phyloP scores from a whole-genome alignment of 768 basidiomycete species.

The Tricholoma saponaceum region DNA sequence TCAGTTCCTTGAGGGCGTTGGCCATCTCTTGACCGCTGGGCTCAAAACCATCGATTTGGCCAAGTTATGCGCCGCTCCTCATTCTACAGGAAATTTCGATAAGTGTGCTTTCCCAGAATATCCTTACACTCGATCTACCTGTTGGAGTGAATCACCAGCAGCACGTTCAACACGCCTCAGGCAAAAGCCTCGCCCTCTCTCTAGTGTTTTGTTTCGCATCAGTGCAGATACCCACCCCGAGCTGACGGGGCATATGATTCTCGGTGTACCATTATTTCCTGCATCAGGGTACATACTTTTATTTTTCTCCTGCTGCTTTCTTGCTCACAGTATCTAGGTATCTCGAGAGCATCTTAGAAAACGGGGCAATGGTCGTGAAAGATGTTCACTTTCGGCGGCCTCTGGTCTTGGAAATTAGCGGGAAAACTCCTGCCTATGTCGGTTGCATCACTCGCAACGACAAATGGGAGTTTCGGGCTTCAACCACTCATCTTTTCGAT shows the following conservation, averaged over 20 bases:
- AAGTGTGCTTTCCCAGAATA: not conserved
- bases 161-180: constrained; percentile 5
- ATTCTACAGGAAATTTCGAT: not conserved
- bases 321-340: not conserved
- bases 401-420: not conserved
- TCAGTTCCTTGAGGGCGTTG: not conserved
- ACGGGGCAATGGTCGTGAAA: not conserved
- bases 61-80: not conserved
- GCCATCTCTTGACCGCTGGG: not conserved
- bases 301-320: not conserved
- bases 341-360: not conserved
- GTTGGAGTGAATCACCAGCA: constrained; percentile 2
- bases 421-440: not conserved
- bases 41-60: constrained; percentile 1
- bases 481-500: not conserved
- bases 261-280: constrained; percentile 4
- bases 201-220: constrained; percentile 2
- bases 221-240: constrained; percentile 6
- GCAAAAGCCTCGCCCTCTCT: constrained; percentile 4
- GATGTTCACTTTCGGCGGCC: not conserved
- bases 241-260: constrained; percentile 6
- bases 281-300: constrained; percentile 1
- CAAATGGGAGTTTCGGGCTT: not conserved
- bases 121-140: constrained; percentile 3
- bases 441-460: not conserved